Percentiles rank a stretch among this genome's conserved stretches.
Evolutionary conservation across 768 basidiomycete genomes (phyloP).

Genomic region (Tephrocybe sp.): DNA sequence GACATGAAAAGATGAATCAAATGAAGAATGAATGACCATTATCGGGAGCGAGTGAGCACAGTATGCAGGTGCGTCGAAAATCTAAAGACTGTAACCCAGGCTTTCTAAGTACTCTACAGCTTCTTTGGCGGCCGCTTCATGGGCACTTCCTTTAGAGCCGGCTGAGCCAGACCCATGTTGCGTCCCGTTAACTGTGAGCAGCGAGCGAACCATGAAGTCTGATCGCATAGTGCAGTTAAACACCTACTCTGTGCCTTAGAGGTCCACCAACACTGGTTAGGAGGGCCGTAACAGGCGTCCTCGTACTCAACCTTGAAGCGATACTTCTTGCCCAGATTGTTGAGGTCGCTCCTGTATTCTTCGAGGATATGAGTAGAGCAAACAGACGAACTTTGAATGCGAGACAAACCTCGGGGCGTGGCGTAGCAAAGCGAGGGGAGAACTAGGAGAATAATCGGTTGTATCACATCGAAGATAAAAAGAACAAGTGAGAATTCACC

Average conservation of each 20-base stretch:
- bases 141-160: constrained; percentile 6
- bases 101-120: constrained; percentile 7
- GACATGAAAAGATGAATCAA: no score
- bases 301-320: constrained; percentile 1
- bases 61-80: no score
- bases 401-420: not conserved
- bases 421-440: no score
- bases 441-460: not conserved
- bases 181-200: not conserved
- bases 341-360: constrained; percentile 13
- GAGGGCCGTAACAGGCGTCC: constrained; percentile 1
- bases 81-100: not conserved
- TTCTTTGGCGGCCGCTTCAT: constrained; percentile 6
- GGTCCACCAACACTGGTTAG: constrained; percentile 3
- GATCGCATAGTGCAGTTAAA: not conserved
- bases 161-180: not conserved
- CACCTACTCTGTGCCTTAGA: not conserved
- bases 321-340: constrained; percentile 12
- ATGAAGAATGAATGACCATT: no score
- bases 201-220: no score
- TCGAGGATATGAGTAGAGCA: not conserved
- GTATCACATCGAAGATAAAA: not conserved
- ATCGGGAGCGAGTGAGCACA: no score
- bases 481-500: not conserved
- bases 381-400: not conserved